Conservation (phyloP, 164 flowering plant species). For the Berberis thunbergii region DNA sequence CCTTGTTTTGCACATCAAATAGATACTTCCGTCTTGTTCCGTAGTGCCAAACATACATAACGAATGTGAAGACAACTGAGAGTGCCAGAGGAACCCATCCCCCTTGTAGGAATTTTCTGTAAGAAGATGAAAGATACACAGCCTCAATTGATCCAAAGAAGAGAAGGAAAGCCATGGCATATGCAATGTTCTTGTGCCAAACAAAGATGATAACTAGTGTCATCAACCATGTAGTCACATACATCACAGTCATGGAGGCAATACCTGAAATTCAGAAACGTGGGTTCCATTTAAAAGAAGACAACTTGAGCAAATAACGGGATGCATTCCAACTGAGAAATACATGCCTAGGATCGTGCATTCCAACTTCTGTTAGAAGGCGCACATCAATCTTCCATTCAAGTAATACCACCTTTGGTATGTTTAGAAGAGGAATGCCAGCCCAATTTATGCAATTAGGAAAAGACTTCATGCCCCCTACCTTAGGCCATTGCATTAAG, state of each 20-base stretch:
- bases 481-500: too few species aligned
- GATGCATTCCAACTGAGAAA: background rate
- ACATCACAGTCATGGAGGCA: conserved; percentile 35
- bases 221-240: conserved; percentile 51
- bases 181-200: conserved; percentile 30
- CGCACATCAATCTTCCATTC: too few species aligned
- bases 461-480: too few species aligned
- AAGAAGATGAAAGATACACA: conserved; percentile 38
- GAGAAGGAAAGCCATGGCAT: conserved; percentile 30
- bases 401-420: too few species aligned
- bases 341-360: too few species aligned
- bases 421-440: too few species aligned
- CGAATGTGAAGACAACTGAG: conserved; percentile 23
- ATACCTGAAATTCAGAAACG: conserved; percentile 36
- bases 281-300: conserved; percentile 1
- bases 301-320: background rate
- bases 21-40: conserved; percentile 47
- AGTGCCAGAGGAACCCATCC: conserved; percentile 57
- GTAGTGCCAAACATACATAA: conserved; percentile 77
- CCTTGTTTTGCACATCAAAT: conserved; percentile 50
- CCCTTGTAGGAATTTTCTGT: conserved; percentile 40
- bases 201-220: conserved; percentile 48
- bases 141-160: conserved; percentile 50
- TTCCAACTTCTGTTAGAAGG: too few species aligned
- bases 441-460: too few species aligned